Conservation (phyloP, 2,329 filamentous ascomycete species). For the Colletotrichum limetticola region DNA sequence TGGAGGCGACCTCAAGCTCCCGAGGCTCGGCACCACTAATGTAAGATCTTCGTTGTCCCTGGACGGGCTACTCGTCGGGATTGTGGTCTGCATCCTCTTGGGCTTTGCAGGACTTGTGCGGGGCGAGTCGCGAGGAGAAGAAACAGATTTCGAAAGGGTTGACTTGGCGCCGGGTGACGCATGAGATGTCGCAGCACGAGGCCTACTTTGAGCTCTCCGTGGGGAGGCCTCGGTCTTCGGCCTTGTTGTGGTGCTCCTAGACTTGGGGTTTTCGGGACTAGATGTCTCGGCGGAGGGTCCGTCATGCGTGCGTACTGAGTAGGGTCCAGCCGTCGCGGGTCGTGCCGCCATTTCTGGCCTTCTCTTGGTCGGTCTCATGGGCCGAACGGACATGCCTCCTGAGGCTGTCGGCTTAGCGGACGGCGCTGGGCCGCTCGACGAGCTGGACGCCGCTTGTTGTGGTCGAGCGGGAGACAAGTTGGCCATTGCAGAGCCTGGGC, state of each 20-base stretch:
- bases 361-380: slow-evolving; percentile 69
- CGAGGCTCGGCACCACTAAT: slow-evolving; percentile 60
- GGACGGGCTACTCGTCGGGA: slow-evolving; percentile 56
- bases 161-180: slow-evolving; percentile 52
- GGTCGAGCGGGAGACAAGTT: slow-evolving; percentile 54
- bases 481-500: slow-evolving; percentile 60
- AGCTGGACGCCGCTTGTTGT: slow-evolving; percentile 47
- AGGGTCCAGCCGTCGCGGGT: slow-evolving; percentile 73
- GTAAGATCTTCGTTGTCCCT: slow-evolving; percentile 65
- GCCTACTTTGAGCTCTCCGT: slow-evolving; percentile 58
- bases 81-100: slow-evolving; percentile 43
- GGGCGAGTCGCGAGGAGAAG: slow-evolving; percentile 47
- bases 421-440: slow-evolving; percentile 46
- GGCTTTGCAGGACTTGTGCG: slow-evolving; percentile 53
- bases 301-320: slow-evolving; percentile 69
- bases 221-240: slow-evolving; percentile 62
- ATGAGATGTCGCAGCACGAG: slow-evolving; percentile 56
- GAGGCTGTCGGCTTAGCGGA: slow-evolving; percentile 55
- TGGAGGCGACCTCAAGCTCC: slow-evolving; percentile 44
- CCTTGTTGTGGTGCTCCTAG: slow-evolving; percentile 61
- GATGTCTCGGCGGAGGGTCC: slow-evolving; percentile 51
- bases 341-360: slow-evolving; percentile 67
- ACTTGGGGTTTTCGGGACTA: slow-evolving; percentile 59
- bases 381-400: slow-evolving; percentile 71
- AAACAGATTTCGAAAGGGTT: slow-evolving; percentile 25